phyloP scores from a whole-genome alignment of 805 yeast species.

The Millerozyma acaciae region DNA sequence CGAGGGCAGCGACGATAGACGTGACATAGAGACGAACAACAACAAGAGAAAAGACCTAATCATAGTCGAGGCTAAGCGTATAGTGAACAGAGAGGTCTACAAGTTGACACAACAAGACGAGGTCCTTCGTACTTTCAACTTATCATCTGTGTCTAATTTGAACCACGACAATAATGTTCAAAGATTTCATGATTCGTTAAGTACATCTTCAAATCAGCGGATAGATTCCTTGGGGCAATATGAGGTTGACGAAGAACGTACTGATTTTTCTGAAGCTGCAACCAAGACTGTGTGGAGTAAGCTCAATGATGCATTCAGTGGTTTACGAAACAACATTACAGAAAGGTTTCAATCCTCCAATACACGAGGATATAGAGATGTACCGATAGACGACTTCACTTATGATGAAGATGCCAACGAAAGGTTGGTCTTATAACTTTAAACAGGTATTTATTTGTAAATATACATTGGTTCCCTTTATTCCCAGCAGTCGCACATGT shows the following conservation, averaged over 20 bases:
- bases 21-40: constrained; percentile 13
- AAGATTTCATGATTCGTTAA: constrained; percentile 19
- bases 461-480: too few relatives aligned
- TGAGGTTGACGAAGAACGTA: constrained; percentile 8
- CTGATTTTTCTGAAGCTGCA: not conserved
- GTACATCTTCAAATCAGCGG: constrained; percentile 12
- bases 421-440: constrained; percentile 22
- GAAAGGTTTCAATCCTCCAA: constrained; percentile 9
- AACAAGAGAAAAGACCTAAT: constrained; percentile 31
- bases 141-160: constrained; percentile 20
- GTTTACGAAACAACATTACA: constrained; percentile 16
- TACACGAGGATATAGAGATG: constrained; percentile 4
- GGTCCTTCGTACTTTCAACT: constrained; percentile 23
- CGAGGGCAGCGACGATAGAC: constrained; percentile 15
- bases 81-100: constrained; percentile 30
- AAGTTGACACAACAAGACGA: constrained; percentile 20
- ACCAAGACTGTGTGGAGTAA: constrained; percentile 21
- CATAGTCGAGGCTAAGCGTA: constrained; percentile 42
- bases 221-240: constrained; percentile 14
- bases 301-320: constrained; percentile 22
- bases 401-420: constrained; percentile 36
- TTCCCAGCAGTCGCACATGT: too few relatives aligned
- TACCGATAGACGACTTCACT: constrained; percentile 20
- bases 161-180: constrained; percentile 27
- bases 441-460: constrained; percentile 1